Evolutionary conservation across 2,329 filamentous ascomycete genomes (phyloP).

Genomic region (Tolypocladium ophioglossoides): DNA sequence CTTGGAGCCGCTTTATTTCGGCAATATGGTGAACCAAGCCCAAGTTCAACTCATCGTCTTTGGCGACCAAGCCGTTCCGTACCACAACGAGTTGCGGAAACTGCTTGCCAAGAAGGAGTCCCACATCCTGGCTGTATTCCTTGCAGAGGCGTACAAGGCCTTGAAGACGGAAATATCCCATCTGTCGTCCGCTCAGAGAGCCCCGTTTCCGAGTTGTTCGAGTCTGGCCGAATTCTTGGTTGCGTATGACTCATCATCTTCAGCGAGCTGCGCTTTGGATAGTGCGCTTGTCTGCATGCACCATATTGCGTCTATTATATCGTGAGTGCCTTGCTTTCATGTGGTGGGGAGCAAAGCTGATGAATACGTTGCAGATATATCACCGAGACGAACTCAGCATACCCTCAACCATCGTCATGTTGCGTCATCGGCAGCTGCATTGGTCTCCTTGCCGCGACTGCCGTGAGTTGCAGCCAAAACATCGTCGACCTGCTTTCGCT

Average conservation of each 20-base stretch:
- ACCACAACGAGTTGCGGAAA: neutral
- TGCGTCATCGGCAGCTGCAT: slow-evolving; percentile 1
- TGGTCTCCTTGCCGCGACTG: neutral
- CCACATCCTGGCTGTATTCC: neutral
- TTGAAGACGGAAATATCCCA: neutral
- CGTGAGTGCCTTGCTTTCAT: neutral
- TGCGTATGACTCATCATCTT: neutral
- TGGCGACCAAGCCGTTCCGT: slow-evolving; percentile 1
- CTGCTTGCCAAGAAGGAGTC: neutral
- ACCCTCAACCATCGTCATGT: neutral
- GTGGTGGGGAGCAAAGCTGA: no score
- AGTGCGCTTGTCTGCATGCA: neutral
- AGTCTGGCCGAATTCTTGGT: neutral
- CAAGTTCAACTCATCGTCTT: neutral
- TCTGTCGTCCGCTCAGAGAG: neutral
- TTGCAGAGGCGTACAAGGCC: neutral
- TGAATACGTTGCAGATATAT: neutral
- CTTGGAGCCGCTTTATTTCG: no score
- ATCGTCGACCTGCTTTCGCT: neutral
- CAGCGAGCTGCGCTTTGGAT: neutral
- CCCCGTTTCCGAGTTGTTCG: neutral
- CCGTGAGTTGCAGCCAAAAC: slow-evolving; percentile 1
- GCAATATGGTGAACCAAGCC: no score
- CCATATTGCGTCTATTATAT: neutral
- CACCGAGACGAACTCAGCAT: neutral